Base-by-base conservation (phyloP, 331 rosid species). In the Dryas integrifolia region DNA sequence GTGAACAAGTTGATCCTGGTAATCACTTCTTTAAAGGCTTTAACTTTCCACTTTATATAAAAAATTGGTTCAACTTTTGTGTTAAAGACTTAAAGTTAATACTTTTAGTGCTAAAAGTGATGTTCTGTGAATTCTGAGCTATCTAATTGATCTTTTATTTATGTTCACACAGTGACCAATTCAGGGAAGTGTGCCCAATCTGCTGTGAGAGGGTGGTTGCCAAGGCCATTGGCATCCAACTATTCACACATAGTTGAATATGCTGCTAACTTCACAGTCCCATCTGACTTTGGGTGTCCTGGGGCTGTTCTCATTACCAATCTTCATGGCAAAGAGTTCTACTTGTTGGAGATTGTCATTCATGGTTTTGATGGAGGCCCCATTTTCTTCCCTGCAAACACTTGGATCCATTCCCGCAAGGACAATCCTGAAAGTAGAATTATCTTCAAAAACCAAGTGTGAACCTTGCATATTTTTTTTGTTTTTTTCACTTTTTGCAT, bases 341-440 rank as follows among this genome's bases (percentile, higher is more conserved):
- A 81, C 83, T 80, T 95, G 58, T 14, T 88, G 78, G 85, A 89
- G 68, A 84, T 89, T 69, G 78, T 85, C 76, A 61, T 91, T 72
- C 95, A 89, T 72, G 98, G 97, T 49, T 88, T 94, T 78, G 78
- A 70, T 4, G 82, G 50, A 40, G 96, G 90, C 30, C 96, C 98
- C 35, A 18, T 91, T 62, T 94, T 91, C 92, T 94, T 94, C 80
- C 96, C 87, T 3, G 97, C 97, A 11, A 88, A 87, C 74, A 86
- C 96, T 0, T 94, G 97, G 98, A 89, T 91, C 76, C 97, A 94
- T 82, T 89, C 98, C 0, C 74, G 77, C 4, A 91, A 82, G 6
- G 85, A 87, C 68, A 85, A 89, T 80, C 85, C 87, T 39, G 87
- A 85, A 61, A 84, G 86, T 66, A 82, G 97, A 82, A 87, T 89